Evolutionary conservation across 2,329 filamentous ascomycete species (phyloP), one percentile per base, ranked within the genome.

Genomic region (Cephalotrichum gorgonifer): DNA sequence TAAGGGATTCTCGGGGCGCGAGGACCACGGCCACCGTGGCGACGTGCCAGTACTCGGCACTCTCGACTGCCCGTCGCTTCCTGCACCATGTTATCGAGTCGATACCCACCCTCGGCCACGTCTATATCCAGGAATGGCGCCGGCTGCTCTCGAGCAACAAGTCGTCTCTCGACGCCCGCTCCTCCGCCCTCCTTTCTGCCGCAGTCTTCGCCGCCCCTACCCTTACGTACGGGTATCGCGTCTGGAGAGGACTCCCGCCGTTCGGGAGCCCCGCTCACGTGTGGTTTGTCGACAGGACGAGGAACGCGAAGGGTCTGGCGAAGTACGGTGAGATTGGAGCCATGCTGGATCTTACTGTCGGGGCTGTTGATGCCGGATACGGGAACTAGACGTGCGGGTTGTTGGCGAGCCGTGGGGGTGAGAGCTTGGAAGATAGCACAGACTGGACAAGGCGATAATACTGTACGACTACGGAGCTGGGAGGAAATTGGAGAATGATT

Each of bases 281-380:
- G 2, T 78, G 74, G 64, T 60, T 60, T 50, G 57, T 64, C 1
- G 50, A 56, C n/a, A 59, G 53, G 35, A 56, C 54, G 12, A 59
- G 52, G 35, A 57, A 54, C 12, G 56, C 38, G 9, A 43, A 61
- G 1, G 60, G 59, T 45, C 53, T 76, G 30, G 62, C 64, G 44
- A 64, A 65, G 50, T 73, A 74, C 53, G 74, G 73, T 3, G 69
- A 72, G 22, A 60, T 74, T 15, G 72, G 74, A 1, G 63, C 67
- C 1, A 69, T 77, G 60, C 54, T 77, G 27, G 56, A 62, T 25
- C 50, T 57, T 23, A 56, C 49, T 4, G 48, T 53, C 43, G 47
- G 47, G 17, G 25, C 43, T 22, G 46, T 48, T 15, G 22, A 20
- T 20, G n/a, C n/a, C n/a, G n/a, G n/a, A 39, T 8, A 20, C 35